Percentiles rank a stretch among this genome's conserved stretches.
Conservation (phyloP, 192 early-diverging fungal genomes). For the Borealophlyctis nickersoniae region DNA sequence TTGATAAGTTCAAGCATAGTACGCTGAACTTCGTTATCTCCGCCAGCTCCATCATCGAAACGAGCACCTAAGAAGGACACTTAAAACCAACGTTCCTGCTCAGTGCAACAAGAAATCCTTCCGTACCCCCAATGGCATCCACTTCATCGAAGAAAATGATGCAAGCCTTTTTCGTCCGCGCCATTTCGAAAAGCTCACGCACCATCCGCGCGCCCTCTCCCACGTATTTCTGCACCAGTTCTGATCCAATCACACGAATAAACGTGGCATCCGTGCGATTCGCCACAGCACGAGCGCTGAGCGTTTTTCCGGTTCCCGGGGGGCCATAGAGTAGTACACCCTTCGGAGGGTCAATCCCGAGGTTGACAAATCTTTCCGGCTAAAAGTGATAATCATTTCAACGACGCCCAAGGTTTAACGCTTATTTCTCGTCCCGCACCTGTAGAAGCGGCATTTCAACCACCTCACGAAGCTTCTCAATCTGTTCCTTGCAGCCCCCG, state of each 20-base stretch:
- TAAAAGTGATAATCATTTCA: conserved; percentile 27
- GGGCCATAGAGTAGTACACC: conserved; percentile 94
- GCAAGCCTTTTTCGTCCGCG: conserved; percentile 98
- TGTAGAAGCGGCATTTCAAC: conserved; percentile 85
- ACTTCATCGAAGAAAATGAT: conserved; percentile 99
- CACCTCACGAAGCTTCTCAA: conserved; percentile 98
- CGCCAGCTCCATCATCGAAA: conserved; percentile 97
- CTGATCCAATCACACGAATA: conserved; percentile 99
- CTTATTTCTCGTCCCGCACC: too few relatives aligned
- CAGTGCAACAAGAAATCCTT: background rate
- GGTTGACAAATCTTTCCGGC: conserved; percentile 94
- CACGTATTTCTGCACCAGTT: conserved; percentile 99
- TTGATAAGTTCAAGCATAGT: conserved; percentile 99
- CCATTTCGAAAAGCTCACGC: conserved; percentile 99
- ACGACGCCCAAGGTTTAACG: background rate
- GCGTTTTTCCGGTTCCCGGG: conserved; percentile 93
- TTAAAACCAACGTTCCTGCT: background rate
- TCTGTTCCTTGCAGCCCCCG: conserved; percentile 99
- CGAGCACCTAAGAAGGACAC: conserved; percentile 65
- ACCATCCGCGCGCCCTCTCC: conserved; percentile 99
- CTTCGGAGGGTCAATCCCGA: conserved; percentile 99
- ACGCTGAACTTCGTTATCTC: conserved; percentile 99
- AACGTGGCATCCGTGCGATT: conserved; percentile 99
- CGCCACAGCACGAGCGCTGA: conserved; percentile 96
- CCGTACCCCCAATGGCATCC: conserved; percentile 86